phyloP scores from a whole-genome alignment of 176 grass and related monocot species.

The Musa schizocarpa region DNA sequence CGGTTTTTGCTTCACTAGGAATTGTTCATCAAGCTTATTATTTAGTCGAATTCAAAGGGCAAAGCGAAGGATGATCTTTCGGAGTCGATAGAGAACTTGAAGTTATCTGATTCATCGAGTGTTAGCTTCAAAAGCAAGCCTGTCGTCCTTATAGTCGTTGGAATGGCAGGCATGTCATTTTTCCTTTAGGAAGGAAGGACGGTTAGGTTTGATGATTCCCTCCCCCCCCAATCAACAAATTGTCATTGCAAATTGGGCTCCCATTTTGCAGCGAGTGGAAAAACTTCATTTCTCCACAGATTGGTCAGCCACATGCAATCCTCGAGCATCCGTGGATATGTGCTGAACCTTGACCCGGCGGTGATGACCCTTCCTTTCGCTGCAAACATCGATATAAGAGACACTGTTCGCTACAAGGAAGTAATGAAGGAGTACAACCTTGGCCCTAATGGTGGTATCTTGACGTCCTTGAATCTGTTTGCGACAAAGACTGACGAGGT shows the following conservation, averaged over 20 bases:
- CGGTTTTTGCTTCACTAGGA: background rate
- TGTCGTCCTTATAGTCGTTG: slow-evolving; percentile 77
- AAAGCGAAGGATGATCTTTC: slow-evolving; percentile 52
- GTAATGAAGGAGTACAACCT: slow-evolving; percentile 98
- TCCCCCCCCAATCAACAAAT: background rate
- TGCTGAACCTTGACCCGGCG: slow-evolving; percentile 81
- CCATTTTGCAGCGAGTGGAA: slow-evolving; percentile 61
- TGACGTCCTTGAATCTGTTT: slow-evolving; percentile 91
- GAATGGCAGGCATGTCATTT: slow-evolving; percentile 66
- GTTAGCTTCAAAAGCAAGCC: slow-evolving; percentile 70
- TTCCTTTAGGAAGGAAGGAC: background rate
- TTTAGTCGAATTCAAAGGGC: slow-evolving; percentile 26
- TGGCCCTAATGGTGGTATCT: slow-evolving; percentile 88
- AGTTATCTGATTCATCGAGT: slow-evolving; percentile 35
- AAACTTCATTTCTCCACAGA: slow-evolving; percentile 81
- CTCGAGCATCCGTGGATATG: slow-evolving; percentile 60
- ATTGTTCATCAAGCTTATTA: background rate
- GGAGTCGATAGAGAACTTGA: slow-evolving; percentile 62
- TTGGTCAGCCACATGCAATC: slow-evolving; percentile 58
- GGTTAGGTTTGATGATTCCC: too few relatives aligned
- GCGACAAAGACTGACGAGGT: slow-evolving; percentile 86
- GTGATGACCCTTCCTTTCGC: slow-evolving; percentile 83
- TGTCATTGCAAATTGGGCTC: background rate
- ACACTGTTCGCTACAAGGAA: slow-evolving; percentile 83
- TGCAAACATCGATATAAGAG: slow-evolving; percentile 93